phyloP scores from a whole-genome alignment of 2,329 filamentous ascomycete species.

The Fusarium pseudoanthophilum region DNA sequence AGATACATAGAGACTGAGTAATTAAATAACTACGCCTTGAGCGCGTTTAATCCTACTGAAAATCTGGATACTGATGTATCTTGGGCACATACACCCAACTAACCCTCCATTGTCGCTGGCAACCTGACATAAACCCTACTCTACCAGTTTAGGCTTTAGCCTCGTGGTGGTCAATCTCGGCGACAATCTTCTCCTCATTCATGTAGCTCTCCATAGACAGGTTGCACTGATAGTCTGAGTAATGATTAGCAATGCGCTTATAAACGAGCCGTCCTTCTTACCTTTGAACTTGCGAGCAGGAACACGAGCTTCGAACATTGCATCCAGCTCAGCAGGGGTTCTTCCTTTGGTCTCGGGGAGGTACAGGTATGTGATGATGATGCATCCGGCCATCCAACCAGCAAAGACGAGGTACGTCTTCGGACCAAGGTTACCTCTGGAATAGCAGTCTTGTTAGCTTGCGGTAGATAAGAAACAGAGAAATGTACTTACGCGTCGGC shows the following conservation, averaged over 20 bases:
- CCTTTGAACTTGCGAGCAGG: background rate
- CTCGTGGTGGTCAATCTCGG: background rate
- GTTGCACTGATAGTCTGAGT: background rate
- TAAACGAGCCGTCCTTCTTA: rapidly evolving
- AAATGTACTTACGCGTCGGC: background rate
- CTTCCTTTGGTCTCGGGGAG: background rate
- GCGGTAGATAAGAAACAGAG: rapidly evolving
- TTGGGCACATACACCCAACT: rapidly evolving
- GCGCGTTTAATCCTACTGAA: too few relatives aligned
- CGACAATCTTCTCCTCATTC: background rate
- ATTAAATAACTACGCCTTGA: too few relatives aligned
- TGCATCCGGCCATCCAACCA: background rate
- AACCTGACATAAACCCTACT: rapidly evolving
- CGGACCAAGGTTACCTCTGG: background rate
- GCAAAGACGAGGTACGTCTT: background rate
- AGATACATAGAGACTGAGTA: background rate
- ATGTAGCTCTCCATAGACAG: conserved; percentile 1
- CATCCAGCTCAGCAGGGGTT: background rate
- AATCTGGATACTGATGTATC: too few relatives aligned
- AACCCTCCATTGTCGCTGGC: rapidly evolving
- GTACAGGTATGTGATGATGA: background rate
- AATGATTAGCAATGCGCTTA: background rate
- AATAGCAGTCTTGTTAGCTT: background rate
- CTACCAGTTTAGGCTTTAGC: background rate
- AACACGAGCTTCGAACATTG: background rate